Conservation (phyloP, 768 basidiomycete species). For the Serendipita sp. region DNA sequence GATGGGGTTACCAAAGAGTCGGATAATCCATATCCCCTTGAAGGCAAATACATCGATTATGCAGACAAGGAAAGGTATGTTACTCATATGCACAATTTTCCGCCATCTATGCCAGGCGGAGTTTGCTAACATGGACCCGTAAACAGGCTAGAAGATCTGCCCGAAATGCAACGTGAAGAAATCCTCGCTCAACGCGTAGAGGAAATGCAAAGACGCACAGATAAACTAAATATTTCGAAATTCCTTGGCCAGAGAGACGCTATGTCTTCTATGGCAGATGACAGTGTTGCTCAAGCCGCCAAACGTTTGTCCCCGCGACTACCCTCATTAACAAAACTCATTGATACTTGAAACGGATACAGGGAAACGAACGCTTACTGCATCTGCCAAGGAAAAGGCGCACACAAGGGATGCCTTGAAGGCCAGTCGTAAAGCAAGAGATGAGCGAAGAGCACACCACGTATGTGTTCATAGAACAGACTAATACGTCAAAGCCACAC, state of each 20-base stretch:
- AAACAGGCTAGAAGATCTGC: slow-evolving; percentile 54
- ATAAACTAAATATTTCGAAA: slow-evolving; percentile 53
- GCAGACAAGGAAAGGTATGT: slow-evolving; percentile 59
- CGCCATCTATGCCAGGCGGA: neutral
- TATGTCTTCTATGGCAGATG: slow-evolving; percentile 27
- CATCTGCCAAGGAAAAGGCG: slow-evolving; percentile 65
- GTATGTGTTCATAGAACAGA: slow-evolving; percentile 26
- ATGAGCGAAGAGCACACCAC: slow-evolving; percentile 51
- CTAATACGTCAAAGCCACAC: neutral
- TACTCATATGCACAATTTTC: neutral
- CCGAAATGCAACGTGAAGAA: slow-evolving; percentile 80
- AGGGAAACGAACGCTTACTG: slow-evolving; percentile 63
- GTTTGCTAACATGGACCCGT: neutral
- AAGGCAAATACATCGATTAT: slow-evolving; percentile 81
- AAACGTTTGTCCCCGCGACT: slow-evolving; percentile 40
- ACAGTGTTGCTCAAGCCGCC: slow-evolving; percentile 52
- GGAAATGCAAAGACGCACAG: slow-evolving; percentile 58
- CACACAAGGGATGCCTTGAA: slow-evolving; percentile 72
- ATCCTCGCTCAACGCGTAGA: slow-evolving; percentile 69
- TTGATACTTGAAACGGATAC: slow-evolving; percentile 5
- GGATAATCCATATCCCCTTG: slow-evolving; percentile 67
- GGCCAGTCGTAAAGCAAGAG: slow-evolving; percentile 74
- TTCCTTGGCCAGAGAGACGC: slow-evolving; percentile 49
- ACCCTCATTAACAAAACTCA: slow-evolving; percentile 7
- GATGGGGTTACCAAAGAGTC: slow-evolving; percentile 28